A percentile compares a stretch with the other conserved stretches of the same genome.
Evolutionary conservation across 345 rosid genomes (phyloP).

Genomic region (Populus alba): DNA sequence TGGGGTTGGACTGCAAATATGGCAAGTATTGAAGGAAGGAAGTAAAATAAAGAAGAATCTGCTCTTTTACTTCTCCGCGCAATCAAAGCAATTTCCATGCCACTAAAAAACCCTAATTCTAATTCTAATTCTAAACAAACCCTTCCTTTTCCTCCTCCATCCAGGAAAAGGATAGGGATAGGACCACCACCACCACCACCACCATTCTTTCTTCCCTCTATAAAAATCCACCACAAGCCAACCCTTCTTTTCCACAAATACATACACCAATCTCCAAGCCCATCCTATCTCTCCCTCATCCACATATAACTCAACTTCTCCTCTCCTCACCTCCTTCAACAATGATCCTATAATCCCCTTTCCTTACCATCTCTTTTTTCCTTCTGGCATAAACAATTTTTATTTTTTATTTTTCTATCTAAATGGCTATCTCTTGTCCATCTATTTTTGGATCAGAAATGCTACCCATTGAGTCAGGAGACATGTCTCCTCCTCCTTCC

Average conservation of each 20-base stretch:
- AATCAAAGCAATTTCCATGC: neutral
- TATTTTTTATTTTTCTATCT: neutral
- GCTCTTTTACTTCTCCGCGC: neutral
- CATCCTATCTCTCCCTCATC: neutral
- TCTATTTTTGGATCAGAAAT: slow-evolving; percentile 20
- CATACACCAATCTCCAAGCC: neutral
- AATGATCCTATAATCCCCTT: neutral
- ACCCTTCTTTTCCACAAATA: neutral
- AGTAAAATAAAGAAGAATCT: no score
- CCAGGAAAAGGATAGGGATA: no score
- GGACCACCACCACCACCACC: neutral
- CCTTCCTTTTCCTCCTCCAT: neutral
- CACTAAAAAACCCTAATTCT: neutral
- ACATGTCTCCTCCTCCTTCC: slow-evolving; percentile 15
- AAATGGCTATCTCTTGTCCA: slow-evolving; percentile 47
- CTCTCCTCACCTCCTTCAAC: neutral
- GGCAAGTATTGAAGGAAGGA: no score
- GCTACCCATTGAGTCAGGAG: slow-evolving; percentile 4
- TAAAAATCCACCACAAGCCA: neutral
- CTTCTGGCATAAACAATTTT: neutral
- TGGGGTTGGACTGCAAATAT: no score
- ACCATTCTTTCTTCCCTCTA: neutral
- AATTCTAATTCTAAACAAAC: neutral
- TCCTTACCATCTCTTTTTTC: neutral
- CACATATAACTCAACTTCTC: neutral